These are phyloP conservation scores for Cornus kousa DNA, from an alignment of 148 eudicot genomes.

Conservation along the genomic window DNA sequence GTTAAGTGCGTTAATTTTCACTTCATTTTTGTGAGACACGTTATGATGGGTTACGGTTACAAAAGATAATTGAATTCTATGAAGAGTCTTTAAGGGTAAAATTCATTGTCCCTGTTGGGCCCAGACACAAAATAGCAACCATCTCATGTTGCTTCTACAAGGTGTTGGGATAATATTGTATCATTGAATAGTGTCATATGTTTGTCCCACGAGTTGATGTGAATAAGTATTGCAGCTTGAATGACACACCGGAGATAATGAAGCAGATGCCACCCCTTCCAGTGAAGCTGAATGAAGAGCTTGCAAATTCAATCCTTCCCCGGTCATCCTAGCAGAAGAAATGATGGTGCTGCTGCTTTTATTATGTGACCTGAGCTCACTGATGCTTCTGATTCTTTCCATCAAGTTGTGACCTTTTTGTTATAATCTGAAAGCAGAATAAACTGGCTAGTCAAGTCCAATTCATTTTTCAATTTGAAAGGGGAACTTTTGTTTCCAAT, in stretches of 20 bases:
- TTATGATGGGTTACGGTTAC: too few species aligned
- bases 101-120: too few species aligned
- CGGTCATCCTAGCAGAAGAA: slow-evolving; percentile 44
- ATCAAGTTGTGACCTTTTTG: not conserved
- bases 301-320: slow-evolving; percentile 65
- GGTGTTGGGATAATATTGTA: not conserved
- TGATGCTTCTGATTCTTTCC: slow-evolving; percentile 1
- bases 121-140: not conserved
- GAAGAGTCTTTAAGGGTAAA: too few species aligned
- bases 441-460: not conserved
- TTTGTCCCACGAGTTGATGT: slow-evolving; percentile 2
- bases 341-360: slow-evolving; percentile 33
- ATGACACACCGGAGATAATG: slow-evolving; percentile 86
- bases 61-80: too few species aligned
- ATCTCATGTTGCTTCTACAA: not conserved
- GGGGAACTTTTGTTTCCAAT: slow-evolving; percentile 1
- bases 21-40: too few species aligned
- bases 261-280: slow-evolving; percentile 98
- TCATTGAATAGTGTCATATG: too few species aligned
- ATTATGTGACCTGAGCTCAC: not conserved
- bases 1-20: too few species aligned
- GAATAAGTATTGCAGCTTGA: slow-evolving; percentile 50
- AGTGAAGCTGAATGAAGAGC: slow-evolving; percentile 84
- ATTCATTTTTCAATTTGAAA: not conserved
- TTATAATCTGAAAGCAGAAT: slow-evolving; percentile 1